Conservation (phyloP, 805 yeast genomes). For the Dipodascopsis uninucleata region DNA sequence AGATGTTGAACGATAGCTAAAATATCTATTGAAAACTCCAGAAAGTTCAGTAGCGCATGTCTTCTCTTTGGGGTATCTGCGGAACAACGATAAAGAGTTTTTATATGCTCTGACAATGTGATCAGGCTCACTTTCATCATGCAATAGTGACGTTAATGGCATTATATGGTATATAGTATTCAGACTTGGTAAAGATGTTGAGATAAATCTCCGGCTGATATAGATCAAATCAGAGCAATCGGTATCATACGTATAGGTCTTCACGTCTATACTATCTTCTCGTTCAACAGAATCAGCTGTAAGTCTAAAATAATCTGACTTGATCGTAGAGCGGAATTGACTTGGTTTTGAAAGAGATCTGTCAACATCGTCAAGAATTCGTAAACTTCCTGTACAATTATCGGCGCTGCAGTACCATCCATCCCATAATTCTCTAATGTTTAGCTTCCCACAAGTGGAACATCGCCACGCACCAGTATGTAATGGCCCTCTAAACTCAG, state of each 20-base stretch:
- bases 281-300: not conserved
- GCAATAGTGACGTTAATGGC: not conserved
- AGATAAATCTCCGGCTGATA: not conserved
- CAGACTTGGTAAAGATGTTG: too few relatives aligned
- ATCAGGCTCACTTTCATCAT: not conserved
- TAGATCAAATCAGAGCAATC: not conserved
- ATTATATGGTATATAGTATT: conserved; percentile 1
- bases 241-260: not conserved
- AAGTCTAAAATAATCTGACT: not conserved
- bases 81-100: conserved; percentile 1
- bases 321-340: too few relatives aligned
- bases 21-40: too few relatives aligned
- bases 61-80: not conserved
- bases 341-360: conserved; percentile 1
- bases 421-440: conserved; percentile 6
- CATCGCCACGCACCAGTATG: conserved; percentile 5
- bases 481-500: not conserved
- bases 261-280: not conserved
- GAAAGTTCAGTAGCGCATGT: too few relatives aligned
- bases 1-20: too few relatives aligned
- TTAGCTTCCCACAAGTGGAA: conserved; percentile 6
- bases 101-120: not conserved
- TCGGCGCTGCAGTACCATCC: conserved; percentile 6
- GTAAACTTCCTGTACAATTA: conserved; percentile 1
- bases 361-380: not conserved